Base-by-base conservation (phyloP, 1,139 yeast species). In the Candida frijolesensis region DNA sequence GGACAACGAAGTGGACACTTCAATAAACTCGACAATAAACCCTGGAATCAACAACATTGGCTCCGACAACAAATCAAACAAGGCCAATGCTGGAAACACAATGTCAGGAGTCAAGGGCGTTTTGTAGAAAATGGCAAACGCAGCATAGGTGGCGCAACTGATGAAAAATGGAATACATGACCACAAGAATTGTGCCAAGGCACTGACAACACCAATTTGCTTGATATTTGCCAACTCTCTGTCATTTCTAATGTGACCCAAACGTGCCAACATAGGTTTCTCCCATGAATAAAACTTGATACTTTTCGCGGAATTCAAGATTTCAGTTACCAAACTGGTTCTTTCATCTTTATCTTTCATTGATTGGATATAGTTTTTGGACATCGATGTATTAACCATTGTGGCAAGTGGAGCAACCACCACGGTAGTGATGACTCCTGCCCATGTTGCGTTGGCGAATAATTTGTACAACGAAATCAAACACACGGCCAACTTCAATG, bases 231-330 rank as follows among this genome's bases (percentile, higher is more conserved):
- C 51, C 51, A 74, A 65, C 54, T 74, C 79, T 46, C 69, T 62
- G 22, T 64, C 69, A 53, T 73, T 73, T 64, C 79, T 68, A 30
- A 73, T 60, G 4, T 59, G 65, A 39, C 63, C 61, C 43, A 74
- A 63, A 52, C 71, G 64, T 22, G 60, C 58, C 54, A 73, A 57
- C 72, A 74, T 71, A 15, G 79, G 78, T 33, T 57, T 53, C 51
- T 72, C 77, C 78, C 78, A 72, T 5, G 75, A 68, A 53, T 72
- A 72, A 42, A 72, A 65, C 51, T 74, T 74, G 54, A 74, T 65
- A 44, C 74, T 70, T 51, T 74, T 74, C 19, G 74, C 70, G 2
- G 78, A 67, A 45, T 63, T 67, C 46, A 74, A 65, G 38, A 74
- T 71, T 56, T 75, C 79, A 22, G 72, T 68, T 27, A 72, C 70